These are phyloP conservation scores for Amniculicola lignicola DNA, from an alignment of 495 filamentous ascomycete species.

Conservation along the genomic window DNA sequence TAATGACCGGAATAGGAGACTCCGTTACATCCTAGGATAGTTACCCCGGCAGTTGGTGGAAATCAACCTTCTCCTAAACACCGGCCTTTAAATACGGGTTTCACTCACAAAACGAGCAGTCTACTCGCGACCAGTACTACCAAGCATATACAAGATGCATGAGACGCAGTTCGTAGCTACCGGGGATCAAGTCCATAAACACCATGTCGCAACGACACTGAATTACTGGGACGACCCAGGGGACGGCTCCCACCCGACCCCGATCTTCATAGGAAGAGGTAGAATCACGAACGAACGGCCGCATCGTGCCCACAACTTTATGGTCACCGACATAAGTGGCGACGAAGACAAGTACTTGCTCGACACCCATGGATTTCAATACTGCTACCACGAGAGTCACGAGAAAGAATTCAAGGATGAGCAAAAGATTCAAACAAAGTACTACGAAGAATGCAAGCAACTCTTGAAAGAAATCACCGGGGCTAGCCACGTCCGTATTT, in stretches of 20 bases:
- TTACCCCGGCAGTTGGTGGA: constrained; percentile 17
- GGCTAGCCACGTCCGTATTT: constrained; percentile 62
- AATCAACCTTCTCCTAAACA: neutral
- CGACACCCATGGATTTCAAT: constrained; percentile 69
- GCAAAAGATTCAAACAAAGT: constrained; percentile 57
- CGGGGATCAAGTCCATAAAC: constrained; percentile 9
- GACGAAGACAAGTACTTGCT: constrained; percentile 60
- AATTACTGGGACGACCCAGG: constrained; percentile 66
- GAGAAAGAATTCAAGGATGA: constrained; percentile 65
- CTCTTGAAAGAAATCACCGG: constrained; percentile 60
- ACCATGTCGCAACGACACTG: constrained; percentile 53
- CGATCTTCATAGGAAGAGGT: constrained; percentile 56
- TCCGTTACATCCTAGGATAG: constrained; percentile 13
- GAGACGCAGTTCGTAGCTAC: neutral
- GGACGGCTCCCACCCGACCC: constrained; percentile 60
- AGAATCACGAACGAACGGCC: constrained; percentile 46
- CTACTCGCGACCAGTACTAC: neutral
- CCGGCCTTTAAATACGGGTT: neutral
- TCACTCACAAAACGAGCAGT: neutral
- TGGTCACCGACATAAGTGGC: constrained; percentile 64
- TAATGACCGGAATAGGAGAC: constrained; percentile 8
- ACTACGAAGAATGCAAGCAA: constrained; percentile 76
- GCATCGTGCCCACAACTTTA: constrained; percentile 54
- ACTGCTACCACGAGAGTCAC: constrained; percentile 48
- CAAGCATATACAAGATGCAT: constrained; percentile 5